Conservation (phyloP, 345 rosid species). For the Eutrema heterophyllum region DNA sequence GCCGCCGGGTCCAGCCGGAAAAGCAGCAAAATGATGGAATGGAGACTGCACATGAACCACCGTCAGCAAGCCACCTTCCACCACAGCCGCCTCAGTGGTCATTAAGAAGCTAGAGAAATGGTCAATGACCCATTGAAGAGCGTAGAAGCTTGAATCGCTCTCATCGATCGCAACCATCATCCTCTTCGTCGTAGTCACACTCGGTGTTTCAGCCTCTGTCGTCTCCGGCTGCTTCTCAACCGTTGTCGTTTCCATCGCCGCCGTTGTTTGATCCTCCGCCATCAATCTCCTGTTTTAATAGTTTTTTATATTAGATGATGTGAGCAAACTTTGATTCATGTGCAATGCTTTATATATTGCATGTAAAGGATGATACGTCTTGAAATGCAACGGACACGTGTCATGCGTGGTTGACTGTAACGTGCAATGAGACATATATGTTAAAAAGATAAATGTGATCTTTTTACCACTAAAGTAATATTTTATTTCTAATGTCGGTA, state of each 20-base stretch:
- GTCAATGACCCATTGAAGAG: constrained; percentile 35
- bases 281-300: neutral
- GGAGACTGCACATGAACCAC: constrained; percentile 46
- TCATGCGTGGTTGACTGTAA: constrained; percentile 9
- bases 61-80: constrained; percentile 29
- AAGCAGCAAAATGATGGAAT: constrained; percentile 25
- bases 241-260: neutral
- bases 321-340: neutral
- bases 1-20: constrained; percentile 44
- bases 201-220: neutral
- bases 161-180: constrained; percentile 49
- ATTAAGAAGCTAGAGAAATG: constrained; percentile 23
- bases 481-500: too few relatives aligned
- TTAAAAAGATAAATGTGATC: too few relatives aligned
- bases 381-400: neutral
- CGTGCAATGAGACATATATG: constrained; percentile 15
- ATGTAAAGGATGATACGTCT: constrained; percentile 14
- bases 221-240: constrained; percentile 29
- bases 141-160: constrained; percentile 41
- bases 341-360: constrained; percentile 16
- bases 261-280: constrained; percentile 22
- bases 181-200: constrained; percentile 25
- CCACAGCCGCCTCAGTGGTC: constrained; percentile 10
- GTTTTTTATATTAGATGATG: neutral
- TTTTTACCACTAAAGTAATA: too few relatives aligned